Conservation (phyloP, 192 early-diverging fungal genomes). For the Backusella mclennaniae region DNA sequence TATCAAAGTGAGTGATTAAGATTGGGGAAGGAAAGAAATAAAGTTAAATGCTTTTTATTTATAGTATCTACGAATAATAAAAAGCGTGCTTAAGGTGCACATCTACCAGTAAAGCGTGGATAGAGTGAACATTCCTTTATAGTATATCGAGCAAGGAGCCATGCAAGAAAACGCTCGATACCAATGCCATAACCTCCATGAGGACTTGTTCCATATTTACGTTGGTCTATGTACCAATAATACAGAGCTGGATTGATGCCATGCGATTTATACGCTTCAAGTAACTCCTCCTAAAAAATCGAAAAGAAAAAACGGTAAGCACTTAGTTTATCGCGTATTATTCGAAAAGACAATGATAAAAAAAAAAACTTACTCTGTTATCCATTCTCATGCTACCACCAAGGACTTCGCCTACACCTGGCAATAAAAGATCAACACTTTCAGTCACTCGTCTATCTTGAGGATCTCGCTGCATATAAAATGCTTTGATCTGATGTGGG, state of each 20-base stretch:
- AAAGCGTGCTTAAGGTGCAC: conserved; percentile 56
- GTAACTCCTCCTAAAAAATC: conserved; percentile 29
- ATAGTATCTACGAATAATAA: too few relatives aligned
- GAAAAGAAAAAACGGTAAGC: background rate
- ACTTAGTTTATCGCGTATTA: too few relatives aligned
- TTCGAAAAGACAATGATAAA: background rate
- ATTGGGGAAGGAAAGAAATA: too few relatives aligned
- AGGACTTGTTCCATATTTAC: conserved; percentile 95
- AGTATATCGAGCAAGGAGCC: conserved; percentile 88
- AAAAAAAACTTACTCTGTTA: conserved; percentile 55
- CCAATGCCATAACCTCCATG: conserved; percentile 99
- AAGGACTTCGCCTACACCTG: conserved; percentile 96
- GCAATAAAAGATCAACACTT: conserved; percentile 97
- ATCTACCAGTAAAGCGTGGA: conserved; percentile 88
- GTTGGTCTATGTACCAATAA: conserved; percentile 99
- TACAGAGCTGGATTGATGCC: conserved; percentile 92
- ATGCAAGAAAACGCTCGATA: conserved; percentile 96
- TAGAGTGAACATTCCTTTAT: conserved; percentile 91
- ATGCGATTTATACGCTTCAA: conserved; percentile 32
- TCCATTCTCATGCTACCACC: conserved; percentile 98
- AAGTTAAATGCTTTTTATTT: too few relatives aligned
- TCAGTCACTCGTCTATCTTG: conserved; percentile 88
- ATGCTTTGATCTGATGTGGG: conserved; percentile 95
- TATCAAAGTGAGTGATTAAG: too few relatives aligned
- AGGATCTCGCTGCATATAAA: conserved; percentile 96